Conservation (phyloP, 225 moss, liverwort and hornwort species). For the Marchantia paleacea region DNA sequence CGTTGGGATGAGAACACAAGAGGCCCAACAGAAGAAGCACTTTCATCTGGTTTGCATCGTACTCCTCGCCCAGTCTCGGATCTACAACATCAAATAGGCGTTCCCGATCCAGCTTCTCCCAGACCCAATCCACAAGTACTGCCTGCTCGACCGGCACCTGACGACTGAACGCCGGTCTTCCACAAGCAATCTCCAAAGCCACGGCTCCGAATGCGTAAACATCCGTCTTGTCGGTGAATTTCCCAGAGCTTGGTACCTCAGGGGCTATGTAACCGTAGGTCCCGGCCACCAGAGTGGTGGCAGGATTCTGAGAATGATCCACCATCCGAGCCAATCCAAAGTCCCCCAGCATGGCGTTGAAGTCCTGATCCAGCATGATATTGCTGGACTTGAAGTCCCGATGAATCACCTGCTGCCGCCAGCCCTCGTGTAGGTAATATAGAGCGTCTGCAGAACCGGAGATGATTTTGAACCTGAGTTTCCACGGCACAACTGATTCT, state of each 20-base stretch:
- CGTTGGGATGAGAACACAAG: constrained; percentile 21
- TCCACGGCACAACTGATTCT: constrained; percentile 5
- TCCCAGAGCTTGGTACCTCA: constrained; percentile 10
- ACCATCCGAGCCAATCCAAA: constrained; percentile 31
- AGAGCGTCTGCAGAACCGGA: constrained; percentile 22
- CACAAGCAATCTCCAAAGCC: constrained; percentile 19
- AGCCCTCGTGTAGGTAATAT: constrained; percentile 42
- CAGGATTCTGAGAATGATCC: constrained; percentile 15
- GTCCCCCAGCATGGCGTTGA: constrained; percentile 25
- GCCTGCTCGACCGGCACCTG: not conserved
- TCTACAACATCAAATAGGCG: constrained; percentile 16
- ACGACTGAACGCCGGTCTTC: not conserved
- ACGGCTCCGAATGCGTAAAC: constrained; percentile 23
- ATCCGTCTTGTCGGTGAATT: constrained; percentile 25
- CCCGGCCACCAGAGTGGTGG: constrained; percentile 22
- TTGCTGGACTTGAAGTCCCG: constrained; percentile 54
- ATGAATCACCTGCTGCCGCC: constrained; percentile 53
- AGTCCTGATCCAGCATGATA: constrained; percentile 30
- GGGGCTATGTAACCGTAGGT: constrained; percentile 28
- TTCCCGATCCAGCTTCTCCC: constrained; percentile 6
- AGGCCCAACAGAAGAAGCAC: constrained; percentile 23
- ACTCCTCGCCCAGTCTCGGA: not conserved
- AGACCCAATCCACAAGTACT: constrained; percentile 21
- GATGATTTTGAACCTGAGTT: constrained; percentile 18
- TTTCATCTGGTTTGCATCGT: not conserved